phyloP scores from a whole-genome alignment of 192 early-diverging fungal genomes.

The Jimgerdemannia lactiflua region DNA sequence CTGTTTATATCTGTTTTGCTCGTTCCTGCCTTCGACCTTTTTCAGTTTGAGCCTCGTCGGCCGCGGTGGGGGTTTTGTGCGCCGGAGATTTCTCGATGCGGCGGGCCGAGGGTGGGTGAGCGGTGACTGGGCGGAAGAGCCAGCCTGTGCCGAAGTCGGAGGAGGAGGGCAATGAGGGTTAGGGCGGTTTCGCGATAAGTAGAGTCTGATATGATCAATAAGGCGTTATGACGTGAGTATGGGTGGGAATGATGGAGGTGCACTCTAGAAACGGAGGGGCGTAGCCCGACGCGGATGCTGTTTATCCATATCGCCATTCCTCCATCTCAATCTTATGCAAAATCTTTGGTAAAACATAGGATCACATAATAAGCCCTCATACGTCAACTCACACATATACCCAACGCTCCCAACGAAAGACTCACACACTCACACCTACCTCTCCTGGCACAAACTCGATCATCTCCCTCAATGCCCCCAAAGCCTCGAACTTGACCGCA shows the following conservation, averaged over 20 bases:
- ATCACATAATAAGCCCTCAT: too few species aligned
- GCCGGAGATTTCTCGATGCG: too few species aligned
- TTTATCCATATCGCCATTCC: constrained; percentile 16
- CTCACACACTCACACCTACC: constrained; percentile 1
- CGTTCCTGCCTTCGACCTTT: too few species aligned
- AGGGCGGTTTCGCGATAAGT: constrained; percentile 29
- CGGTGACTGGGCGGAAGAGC: constrained; percentile 23
- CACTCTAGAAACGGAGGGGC: too few species aligned
- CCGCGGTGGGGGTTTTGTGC: background rate
- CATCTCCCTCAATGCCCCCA: constrained; percentile 25
- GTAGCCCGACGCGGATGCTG: constrained; percentile 24
- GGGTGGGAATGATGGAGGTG: too few species aligned
- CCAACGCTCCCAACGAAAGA: background rate
- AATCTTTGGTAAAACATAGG: too few species aligned
- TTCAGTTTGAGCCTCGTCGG: too few species aligned
- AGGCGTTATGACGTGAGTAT: too few species aligned
- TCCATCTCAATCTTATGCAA: constrained; percentile 9
- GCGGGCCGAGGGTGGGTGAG: too few species aligned
- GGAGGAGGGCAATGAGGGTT: constrained; percentile 10
- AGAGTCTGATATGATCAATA: too few species aligned
- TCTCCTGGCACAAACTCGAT: constrained; percentile 14
- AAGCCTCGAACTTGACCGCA: constrained; percentile 28
- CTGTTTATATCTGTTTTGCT: too few species aligned
- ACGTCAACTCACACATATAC: too few species aligned
- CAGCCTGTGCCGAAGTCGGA: constrained; percentile 34